Conservation (phyloP, 176 grass and related monocot species). For the Rhynchospora pubera region DNA sequence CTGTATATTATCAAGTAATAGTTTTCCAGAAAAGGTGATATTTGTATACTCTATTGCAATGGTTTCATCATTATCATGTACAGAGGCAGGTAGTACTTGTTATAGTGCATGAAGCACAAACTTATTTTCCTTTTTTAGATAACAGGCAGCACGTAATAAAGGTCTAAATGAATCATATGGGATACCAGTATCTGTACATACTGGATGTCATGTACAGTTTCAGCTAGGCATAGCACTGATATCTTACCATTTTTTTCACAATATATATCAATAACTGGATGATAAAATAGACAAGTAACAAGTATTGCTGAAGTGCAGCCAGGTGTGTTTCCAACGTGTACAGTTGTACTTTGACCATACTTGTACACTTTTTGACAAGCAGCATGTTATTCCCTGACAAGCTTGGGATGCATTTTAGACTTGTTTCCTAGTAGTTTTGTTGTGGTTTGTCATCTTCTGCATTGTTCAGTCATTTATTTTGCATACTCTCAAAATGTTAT, state of each 20-base stretch:
- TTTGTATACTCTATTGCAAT: not conserved
- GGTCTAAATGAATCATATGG: not conserved
- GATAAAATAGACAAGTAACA: not conserved
- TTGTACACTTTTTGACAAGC: not conserved
- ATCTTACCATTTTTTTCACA: not conserved
- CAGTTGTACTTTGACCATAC: not conserved
- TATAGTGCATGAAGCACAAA: not conserved
- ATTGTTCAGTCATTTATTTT: constrained; percentile 10
- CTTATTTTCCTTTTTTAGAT: not conserved
- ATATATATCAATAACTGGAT: not conserved
- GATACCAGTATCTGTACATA: not conserved
- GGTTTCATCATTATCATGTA: not conserved
- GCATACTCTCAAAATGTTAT: constrained; percentile 5
- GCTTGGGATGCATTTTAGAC: not conserved
- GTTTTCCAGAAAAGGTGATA: not conserved
- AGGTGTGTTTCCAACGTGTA: not conserved
- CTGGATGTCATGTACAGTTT: not conserved
- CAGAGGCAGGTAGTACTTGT: not conserved
- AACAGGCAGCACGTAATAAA: not conserved
- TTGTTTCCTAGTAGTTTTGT: not conserved
- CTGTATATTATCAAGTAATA: not conserved
- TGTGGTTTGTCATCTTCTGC: not conserved
- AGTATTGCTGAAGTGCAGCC: not conserved
- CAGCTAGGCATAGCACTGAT: not conserved
- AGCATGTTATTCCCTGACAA: not conserved